Evolutionary conservation across 352 stramenopile genomes (phyloP).

Genomic region (Globisporangium nunn): DNA sequence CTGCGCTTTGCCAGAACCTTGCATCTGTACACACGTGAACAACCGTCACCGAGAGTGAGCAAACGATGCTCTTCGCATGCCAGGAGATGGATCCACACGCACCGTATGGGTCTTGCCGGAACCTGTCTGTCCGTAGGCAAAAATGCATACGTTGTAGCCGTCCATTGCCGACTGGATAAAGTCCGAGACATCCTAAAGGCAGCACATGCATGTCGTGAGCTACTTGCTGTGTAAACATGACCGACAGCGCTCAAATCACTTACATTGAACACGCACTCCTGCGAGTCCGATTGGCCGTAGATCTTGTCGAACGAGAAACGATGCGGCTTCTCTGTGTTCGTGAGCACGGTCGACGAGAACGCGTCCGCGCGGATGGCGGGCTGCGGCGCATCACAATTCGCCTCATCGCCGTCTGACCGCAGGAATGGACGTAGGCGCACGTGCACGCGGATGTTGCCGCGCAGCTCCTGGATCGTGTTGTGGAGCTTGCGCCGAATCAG

Average conservation of each 20-base stretch:
- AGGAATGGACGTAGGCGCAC: slow-evolving; percentile 91
- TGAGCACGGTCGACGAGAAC: slow-evolving; percentile 67
- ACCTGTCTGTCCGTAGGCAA: slow-evolving; percentile 97
- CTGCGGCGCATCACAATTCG: slow-evolving; percentile 29
- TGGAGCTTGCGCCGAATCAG: slow-evolving; percentile 92
- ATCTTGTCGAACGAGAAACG: slow-evolving; percentile 98
- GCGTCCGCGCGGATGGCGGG: slow-evolving; percentile 57
- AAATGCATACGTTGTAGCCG: slow-evolving; percentile 98
- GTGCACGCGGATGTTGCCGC: slow-evolving; percentile 98
- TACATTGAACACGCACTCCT: slow-evolving; percentile 92
- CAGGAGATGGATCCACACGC: background rate
- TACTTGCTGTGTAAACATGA: background rate
- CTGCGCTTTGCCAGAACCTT: slow-evolving; percentile 92
- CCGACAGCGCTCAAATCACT: slow-evolving; percentile 10
- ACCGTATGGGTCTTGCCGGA: slow-evolving; percentile 96
- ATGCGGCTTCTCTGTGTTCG: slow-evolving; percentile 61
- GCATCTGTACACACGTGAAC: slow-evolving; percentile 71
- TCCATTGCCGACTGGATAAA: slow-evolving; percentile 93
- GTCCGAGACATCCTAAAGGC: slow-evolving; percentile 64
- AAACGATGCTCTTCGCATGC: too few species aligned
- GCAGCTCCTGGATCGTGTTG: slow-evolving; percentile 99
- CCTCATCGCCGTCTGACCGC: slow-evolving; percentile 70
- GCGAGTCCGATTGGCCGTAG: slow-evolving; percentile 92
- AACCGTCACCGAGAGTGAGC: too few species aligned
- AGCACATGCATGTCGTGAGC: background rate